Evolutionary conservation across 441 rosid genomes (phyloP), one percentile per base, ranked within the genome.

Genomic region (Corymbia calophylla): DNA sequence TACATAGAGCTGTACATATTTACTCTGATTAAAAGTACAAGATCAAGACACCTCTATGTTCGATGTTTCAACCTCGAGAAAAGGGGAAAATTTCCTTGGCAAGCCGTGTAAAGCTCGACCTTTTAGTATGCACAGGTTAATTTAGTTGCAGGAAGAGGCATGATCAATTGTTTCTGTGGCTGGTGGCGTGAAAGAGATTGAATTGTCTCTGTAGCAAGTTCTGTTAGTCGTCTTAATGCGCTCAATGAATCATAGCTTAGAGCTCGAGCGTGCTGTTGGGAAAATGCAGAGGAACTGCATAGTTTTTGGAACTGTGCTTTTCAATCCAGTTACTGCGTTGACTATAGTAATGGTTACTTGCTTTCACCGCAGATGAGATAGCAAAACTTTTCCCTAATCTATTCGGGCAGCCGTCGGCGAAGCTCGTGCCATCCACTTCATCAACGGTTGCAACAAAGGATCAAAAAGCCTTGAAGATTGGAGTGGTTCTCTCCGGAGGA

Each of bases 401-500:
- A 51, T 89, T 64, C 3, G 90, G 90, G 80, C 90, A 89, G 68
- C 90, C 90, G 10, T 89, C 90, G 0, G 66, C 54, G 10, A 56
- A 27, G 16, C 86, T 89, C 16, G 66, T 86, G 60, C 90, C 88
- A 9, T 47, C 51, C 54, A 51, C 35, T 31, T 60, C 87, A 51
- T 44, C 70, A 16, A 27, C 85, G 6, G 27, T 35, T 51, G 88
- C 18, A 5, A 44, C 84, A 23, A 39, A 77, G 53, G 84, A 44
- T 44, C 51, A 77, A 27, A 77, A 77, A 44, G 84, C 84, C 18
- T 77, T 23, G 84, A 44, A 44, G 84, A 77, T 97, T 51, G 99
- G 99, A 56, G 99, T 97, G 62, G 99, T 98, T 88, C 90, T 98
- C 89, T 98, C 99, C 0, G 99, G 99, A 48, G 99, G 99, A 70